A percentile compares a stretch with the other conserved stretches of the same genome.
These are phyloP conservation scores for Vicia villosa DNA, from an alignment of 306 rosid genomes.

Conservation along the genomic window DNA sequence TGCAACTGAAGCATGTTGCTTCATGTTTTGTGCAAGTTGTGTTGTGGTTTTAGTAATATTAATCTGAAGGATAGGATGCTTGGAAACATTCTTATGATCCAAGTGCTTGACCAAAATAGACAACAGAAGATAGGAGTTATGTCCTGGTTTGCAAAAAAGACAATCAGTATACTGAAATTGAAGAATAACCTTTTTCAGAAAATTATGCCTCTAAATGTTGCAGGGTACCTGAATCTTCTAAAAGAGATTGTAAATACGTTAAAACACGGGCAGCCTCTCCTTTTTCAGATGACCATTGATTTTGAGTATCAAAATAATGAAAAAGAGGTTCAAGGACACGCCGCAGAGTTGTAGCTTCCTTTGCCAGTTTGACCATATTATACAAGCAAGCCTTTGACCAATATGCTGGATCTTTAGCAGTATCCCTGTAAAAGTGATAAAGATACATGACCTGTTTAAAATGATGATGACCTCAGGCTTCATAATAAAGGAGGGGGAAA, in stretches of 20 bases:
- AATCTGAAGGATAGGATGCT: conserved; percentile 67
- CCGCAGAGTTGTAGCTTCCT: conserved; percentile 80
- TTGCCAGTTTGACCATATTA: conserved; percentile 79
- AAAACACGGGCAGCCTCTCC: conserved; percentile 70
- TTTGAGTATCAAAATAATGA: conserved; percentile 70
- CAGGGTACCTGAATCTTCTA: conserved; percentile 80
- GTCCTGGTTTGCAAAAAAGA: conserved; percentile 61
- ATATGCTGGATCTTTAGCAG: conserved; percentile 67
- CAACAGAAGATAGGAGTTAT: conserved; percentile 71
- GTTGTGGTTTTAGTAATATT: conserved; percentile 63
- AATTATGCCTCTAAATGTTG: conserved; percentile 21
- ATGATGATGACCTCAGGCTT: conserved; percentile 29
- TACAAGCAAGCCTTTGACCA: conserved; percentile 88
- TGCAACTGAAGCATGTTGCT: conserved; percentile 66
- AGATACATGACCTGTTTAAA: conserved; percentile 26
- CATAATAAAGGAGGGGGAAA: conserved; percentile 23
- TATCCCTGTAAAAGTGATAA: conserved; percentile 59
- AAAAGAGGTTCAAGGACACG: conserved; percentile 90
- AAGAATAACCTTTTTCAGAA: not conserved
- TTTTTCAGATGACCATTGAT: conserved; percentile 81
- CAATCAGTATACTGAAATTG: conserved; percentile 26
- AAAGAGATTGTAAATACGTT: conserved; percentile 69
- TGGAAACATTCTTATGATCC: conserved; percentile 89
- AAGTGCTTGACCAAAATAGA: conserved; percentile 90
- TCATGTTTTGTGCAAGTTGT: conserved; percentile 69